Base-by-base conservation (phyloP, 2,329 filamentous ascomycete genomes). In the Thielaviopsis musarum region DNA sequence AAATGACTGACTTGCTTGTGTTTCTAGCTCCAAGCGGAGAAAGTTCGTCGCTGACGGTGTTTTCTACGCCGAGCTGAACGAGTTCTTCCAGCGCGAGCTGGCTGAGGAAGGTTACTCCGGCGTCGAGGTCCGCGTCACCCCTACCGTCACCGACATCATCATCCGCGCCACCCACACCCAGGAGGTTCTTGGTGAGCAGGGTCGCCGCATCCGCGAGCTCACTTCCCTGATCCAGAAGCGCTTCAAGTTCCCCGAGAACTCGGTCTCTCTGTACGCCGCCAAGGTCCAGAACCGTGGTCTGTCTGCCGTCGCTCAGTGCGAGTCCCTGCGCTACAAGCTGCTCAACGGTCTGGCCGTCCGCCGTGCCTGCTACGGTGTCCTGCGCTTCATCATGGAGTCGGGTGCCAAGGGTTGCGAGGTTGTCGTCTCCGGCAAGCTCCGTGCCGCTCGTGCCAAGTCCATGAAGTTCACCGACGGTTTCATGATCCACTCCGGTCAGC, bases 381-480 rank as follows among this genome's bases (percentile, higher is more conserved):
- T 98, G 72, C 85, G 91, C 74, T 98, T 98, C 83, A 98, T 98
- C 80, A 98, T 98, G 93, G 93, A 98, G 88, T 88, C 82, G 69
- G 93, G 93, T 73, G 93, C 93, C 77, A 98, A 98, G 88, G 93
- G 93, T 77, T 98, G 93, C 76, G 93, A 98, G 82, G 93, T 98
- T 67, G 93, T 98, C 73, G 93, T 98, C 68, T 96, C 90, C 69
- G 93, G 93, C 77, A 98, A 98, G 86, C 88, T 98, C 70, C 87
- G 93, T 73, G 93, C 93, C 75, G 93, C 93, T 72, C 90, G 93
- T 82, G 93, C 93, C 78, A 98, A 98, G 89, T 89, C 83, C 80
- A 98, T 98, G 93, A 98, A 98, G 87, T 98, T 98, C 87, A 98
- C 93, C 77, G 91, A 98, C 77, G 93, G 93, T 75, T 98, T 98